Percentiles rank a stretch among this genome's conserved stretches.
These are phyloP conservation scores for Pyronema domesticum DNA, from an alignment of 495 filamentous ascomycete genomes.

Conservation along the genomic window DNA sequence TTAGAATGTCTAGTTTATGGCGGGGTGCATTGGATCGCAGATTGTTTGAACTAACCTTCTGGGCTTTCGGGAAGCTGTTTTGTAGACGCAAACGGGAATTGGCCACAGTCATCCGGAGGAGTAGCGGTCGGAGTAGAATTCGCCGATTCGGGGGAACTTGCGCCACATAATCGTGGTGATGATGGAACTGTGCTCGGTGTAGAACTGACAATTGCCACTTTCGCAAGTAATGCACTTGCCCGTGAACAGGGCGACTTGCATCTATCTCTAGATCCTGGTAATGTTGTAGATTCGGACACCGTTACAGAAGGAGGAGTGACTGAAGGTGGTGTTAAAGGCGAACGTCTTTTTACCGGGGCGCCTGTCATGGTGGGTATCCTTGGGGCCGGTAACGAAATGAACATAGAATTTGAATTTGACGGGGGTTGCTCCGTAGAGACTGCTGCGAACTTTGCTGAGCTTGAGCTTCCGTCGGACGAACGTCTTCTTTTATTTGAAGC, in stretches of 20 bases:
- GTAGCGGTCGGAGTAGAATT: constrained; percentile 23
- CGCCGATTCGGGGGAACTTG: constrained; percentile 17
- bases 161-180: constrained; percentile 17
- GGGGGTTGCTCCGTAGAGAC: constrained; percentile 4
- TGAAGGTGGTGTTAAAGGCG: constrained; percentile 23
- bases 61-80: constrained; percentile 23
- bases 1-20: neutral
- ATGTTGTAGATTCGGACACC: constrained; percentile 17
- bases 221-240: constrained; percentile 19
- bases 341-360: constrained; percentile 15
- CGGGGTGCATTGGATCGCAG: neutral
- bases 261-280: constrained; percentile 22
- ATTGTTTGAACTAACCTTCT: constrained; percentile 12
- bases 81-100: constrained; percentile 18
- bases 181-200: constrained; percentile 17
- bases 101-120: constrained; percentile 21
- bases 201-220: constrained; percentile 19
- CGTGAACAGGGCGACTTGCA: constrained; percentile 21
- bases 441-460: constrained; percentile 19
- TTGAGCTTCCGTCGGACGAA: constrained; percentile 18
- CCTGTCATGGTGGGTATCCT: constrained; percentile 2
- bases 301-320: constrained; percentile 24
- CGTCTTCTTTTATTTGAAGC: constrained; percentile 23
- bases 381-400: constrained; percentile 20
- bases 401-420: constrained; percentile 12